These are phyloP conservation scores for Chamaecrista fasciculata DNA, from an alignment of 306 rosid species.

Conservation along the genomic window DNA sequence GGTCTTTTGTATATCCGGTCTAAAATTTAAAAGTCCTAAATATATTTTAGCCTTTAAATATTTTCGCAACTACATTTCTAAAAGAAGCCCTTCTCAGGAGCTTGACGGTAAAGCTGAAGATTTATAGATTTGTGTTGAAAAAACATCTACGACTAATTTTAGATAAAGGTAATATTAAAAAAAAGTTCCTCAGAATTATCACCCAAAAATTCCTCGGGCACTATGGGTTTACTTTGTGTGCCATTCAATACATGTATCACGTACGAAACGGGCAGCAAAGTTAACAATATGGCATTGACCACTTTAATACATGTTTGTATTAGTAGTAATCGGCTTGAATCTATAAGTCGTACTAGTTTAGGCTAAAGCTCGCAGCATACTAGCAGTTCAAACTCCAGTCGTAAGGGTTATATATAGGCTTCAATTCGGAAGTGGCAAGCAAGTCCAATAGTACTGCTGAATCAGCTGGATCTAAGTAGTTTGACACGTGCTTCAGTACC, in stretches of 20 bases:
- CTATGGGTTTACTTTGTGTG: neutral
- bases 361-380: neutral
- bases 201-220: neutral
- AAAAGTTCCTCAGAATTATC: neutral
- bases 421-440: constrained; percentile 62
- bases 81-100: constrained; percentile 1
- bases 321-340: constrained; percentile 5
- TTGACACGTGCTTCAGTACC: constrained; percentile 67
- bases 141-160: neutral
- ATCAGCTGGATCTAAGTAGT: constrained; percentile 57
- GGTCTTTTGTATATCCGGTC: no score
- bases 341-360: constrained; percentile 16
- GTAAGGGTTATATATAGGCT: constrained; percentile 62
- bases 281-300: constrained; percentile 6
- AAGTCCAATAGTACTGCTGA: constrained; percentile 61
- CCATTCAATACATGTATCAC: neutral
- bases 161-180: neutral
- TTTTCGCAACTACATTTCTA: no score
- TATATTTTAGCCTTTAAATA: no score
- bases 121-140: no score
- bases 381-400: constrained; percentile 80
- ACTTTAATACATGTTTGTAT: constrained; percentile 15
- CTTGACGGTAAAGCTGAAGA: constrained; percentile 5
- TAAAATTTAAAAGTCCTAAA: no score
- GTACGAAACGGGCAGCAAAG: neutral